Evolutionary conservation across 768 basidiomycete species (phyloP), one percentile per base, ranked within the genome.

Genomic region (Lactifluus echinatus): DNA sequence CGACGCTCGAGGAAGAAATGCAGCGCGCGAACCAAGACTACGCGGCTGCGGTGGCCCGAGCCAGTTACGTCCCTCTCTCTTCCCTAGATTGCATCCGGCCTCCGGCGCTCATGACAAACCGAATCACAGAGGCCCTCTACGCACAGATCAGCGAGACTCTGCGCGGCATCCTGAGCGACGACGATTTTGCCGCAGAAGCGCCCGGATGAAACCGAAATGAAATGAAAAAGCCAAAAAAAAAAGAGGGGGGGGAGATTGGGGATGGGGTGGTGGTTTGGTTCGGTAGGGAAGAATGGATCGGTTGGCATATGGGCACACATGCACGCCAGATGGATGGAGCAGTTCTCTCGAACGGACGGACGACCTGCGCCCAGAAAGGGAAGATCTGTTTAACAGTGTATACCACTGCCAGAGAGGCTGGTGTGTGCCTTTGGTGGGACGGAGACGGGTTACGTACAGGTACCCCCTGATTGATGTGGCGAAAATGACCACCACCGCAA

Each of bases 11-110:
- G 67, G 73, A 76, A 3, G 83, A 90, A 67, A 85, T 91, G 82
- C 70, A 74, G 10, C 63, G 70, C 4, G 89, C 83, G 0, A 93
- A 94, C 64, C 78, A 76, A 29, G 89, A 93, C 55, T 94, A 94
- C 62, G 68, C 76, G 7, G 74, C 73, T 24, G 88, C 88, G 1
- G 80, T 94, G 2, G 74, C 79, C 54, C 82, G 87, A 55, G 85
- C 90, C 1, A 90, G 91, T 91, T 42, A 23, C 40, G 40, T 42
- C 40, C 40, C 34, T 12, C 15, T 8, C 40, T 40, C 19, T 6
- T 19, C n/a, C 39, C 8, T 37, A 37, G 15, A n/a, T n/a, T n/a
- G n/a, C n/a, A n/a, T n/a, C n/a, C 36, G 36, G 3, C 15, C 15
- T 37, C 15, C 36, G 15, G 36, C n/a, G 8, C 39, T 40, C 17